Evolutionary conservation across 306 rosid genomes (phyloP), one percentile per base, ranked within the genome.

Genomic region (Quercus agrifolia): DNA sequence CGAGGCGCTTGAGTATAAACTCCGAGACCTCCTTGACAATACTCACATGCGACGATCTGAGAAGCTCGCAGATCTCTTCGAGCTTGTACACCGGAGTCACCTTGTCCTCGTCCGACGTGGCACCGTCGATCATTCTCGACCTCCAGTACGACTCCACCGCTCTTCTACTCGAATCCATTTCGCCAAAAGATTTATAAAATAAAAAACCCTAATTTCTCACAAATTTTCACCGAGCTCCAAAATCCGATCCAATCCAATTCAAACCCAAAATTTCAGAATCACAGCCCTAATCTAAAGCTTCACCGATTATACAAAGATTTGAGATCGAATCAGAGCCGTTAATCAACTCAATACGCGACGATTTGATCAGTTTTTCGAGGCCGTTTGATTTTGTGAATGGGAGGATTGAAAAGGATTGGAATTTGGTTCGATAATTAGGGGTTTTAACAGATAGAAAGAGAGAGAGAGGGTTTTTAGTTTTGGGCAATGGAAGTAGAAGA

Each of bases 101-200:
- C 78, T 96, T 93, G 85, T 93, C 99, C 84, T 96, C 99, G 71
- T 93, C 97, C 18, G 94, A 88, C 5, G 99, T 96, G 17, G 91
- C 99, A 52, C 86, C 86, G 81, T 96, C 99, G 81, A 96, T 83
- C 93, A 93, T 75, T 66, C 97, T 81, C 30, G 98, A 91, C 72
- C 98, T 87, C 99, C 98, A 91, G 74, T 91, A 96, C 49, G 99
- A 90, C 79, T 96, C 99, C 80, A 96, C 99, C 46, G 98, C 99
- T 90, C 99, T 90, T 70, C 99, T 85, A 86, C 99, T 93, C 71
- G 98, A 83, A 79, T 96, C 99, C 99, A 96, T 96, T 70, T n/a
- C 35, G 64, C 84, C 76, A 77, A 77, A 2, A 7, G 81, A 56
- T 75, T 54, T 41, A 68, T 31, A 57, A 77, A 80, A 20, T 0